phyloP scores from a whole-genome alignment of 805 yeast genomes.

The Hanseniaspora meyeri region DNA sequence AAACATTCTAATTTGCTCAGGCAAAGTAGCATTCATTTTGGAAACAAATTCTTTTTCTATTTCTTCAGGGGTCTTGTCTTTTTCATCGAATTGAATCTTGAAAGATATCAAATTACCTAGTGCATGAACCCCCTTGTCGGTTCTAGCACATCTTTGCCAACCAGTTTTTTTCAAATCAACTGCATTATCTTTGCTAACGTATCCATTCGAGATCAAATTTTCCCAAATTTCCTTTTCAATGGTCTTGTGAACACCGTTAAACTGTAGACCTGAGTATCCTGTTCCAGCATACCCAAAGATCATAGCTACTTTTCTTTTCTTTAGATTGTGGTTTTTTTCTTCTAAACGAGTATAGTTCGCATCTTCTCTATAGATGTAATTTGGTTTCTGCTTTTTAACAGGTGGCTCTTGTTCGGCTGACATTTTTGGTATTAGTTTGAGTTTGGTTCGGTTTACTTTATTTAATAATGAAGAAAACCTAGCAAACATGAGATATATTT shows the following conservation, averaged over 20 bases:
- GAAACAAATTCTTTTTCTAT: conserved; percentile 48
- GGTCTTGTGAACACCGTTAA: conserved; percentile 76
- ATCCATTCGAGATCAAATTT: conserved; percentile 79
- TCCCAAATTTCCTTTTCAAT: conserved; percentile 80
- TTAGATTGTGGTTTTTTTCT: conserved; percentile 52
- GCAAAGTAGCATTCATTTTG: conserved; percentile 63
- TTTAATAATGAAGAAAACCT: not conserved
- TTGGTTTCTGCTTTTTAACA: conserved; percentile 15
- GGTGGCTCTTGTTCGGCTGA: not conserved
- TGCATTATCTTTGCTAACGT: conserved; percentile 73
- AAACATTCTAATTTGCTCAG: conserved; percentile 85
- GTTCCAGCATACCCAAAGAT: conserved; percentile 92
- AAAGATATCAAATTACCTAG: conserved; percentile 84
- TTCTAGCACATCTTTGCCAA: conserved; percentile 76
- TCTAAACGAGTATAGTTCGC: conserved; percentile 32
- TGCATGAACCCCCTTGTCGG: conserved; percentile 95
- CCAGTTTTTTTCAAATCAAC: conserved; percentile 79
- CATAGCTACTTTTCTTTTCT: conserved; percentile 82
- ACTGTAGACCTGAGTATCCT: conserved; percentile 93
- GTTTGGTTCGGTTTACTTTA: not conserved
- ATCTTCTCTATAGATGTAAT: conserved; percentile 14
- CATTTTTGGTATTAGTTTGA: not conserved
- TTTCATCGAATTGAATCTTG: conserved; percentile 60
- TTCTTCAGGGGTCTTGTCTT: conserved; percentile 24
- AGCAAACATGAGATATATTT: not conserved